Evolutionary conservation across 2,329 filamentous ascomycete genomes (phyloP).

Genomic region (Pseudocercospora crystallina): DNA sequence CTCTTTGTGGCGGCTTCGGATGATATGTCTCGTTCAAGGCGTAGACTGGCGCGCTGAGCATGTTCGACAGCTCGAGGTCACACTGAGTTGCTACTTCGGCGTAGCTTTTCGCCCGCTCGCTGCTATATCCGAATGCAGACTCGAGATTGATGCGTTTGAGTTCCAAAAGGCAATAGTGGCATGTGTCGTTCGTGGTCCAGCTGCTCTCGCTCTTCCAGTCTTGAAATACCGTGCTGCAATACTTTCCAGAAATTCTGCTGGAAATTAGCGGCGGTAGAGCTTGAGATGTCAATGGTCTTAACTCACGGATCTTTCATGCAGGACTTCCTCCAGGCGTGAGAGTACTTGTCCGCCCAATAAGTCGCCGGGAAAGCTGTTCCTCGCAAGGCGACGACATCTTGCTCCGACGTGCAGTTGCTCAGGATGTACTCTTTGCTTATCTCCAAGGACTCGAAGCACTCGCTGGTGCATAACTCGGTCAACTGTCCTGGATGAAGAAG

Average conservation of each 20-base stretch:
- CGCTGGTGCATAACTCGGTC: neutral
- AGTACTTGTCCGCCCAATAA: neutral
- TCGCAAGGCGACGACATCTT: neutral
- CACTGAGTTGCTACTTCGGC: too few species aligned
- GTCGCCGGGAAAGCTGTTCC: neutral
- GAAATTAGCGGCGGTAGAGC: too few species aligned
- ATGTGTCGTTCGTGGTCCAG: neutral
- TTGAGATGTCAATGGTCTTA: neutral
- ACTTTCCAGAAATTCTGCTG: neutral
- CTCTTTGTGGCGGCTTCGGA: too few species aligned
- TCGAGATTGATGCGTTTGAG: neutral
- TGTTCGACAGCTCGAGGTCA: too few species aligned
- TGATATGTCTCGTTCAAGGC: too few species aligned
- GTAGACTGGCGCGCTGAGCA: too few species aligned
- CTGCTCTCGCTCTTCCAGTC: neutral
- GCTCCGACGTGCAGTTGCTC: neutral
- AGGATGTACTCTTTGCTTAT: neutral
- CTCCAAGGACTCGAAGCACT: neutral
- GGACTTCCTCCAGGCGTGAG: neutral
- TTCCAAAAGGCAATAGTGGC: neutral
- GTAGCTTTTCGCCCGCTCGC: too few species aligned
- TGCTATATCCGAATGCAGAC: neutral
- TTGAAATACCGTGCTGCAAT: neutral
- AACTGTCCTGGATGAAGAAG: neutral
- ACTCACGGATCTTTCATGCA: constrained; percentile 1